Percentiles rank a stretch among this genome's conserved stretches.
Conservation (phyloP, 805 yeast species). For the Peterozyma xylosa region DNA sequence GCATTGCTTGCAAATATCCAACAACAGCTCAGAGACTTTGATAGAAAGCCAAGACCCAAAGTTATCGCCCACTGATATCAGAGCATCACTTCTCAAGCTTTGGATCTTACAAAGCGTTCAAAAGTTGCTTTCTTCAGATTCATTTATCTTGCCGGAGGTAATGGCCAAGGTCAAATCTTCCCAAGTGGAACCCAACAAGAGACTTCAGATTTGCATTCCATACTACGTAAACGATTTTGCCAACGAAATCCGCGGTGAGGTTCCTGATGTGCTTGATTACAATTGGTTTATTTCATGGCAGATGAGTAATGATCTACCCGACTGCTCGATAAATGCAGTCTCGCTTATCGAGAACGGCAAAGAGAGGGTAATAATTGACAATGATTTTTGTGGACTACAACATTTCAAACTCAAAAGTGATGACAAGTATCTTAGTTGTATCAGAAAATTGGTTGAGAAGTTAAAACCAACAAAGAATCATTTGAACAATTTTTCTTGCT, state of each 20-base stretch:
- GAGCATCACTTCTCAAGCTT: conserved; percentile 1
- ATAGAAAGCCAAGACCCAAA: background rate
- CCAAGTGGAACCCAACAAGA: background rate
- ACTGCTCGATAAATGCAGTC: conserved; percentile 3
- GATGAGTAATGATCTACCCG: conserved; percentile 3
- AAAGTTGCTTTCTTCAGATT: conserved; percentile 1
- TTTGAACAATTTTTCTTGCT: conserved; percentile 22
- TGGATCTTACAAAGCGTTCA: conserved; percentile 5
- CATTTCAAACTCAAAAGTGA: background rate
- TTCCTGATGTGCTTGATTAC: background rate
- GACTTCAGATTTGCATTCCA: conserved; percentile 1
- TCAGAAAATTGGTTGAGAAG: background rate
- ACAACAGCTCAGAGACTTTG: no score
- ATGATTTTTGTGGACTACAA: background rate
- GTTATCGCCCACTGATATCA: background rate
- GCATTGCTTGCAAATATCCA: background rate
- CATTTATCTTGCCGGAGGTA: background rate
- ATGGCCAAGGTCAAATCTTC: background rate
- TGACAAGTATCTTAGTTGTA: background rate
- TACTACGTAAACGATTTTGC: background rate
- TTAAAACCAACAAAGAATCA: background rate
- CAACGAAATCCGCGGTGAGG: background rate
- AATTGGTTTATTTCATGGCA: conserved; percentile 6
- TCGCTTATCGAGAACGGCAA: conserved; percentile 1
- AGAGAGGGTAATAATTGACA: conserved; percentile 3